A percentile compares a stretch with the other conserved stretches of the same genome.
Conservation (phyloP, 2,329 filamentous ascomycete genomes). For the Exophiala viscosa region DNA sequence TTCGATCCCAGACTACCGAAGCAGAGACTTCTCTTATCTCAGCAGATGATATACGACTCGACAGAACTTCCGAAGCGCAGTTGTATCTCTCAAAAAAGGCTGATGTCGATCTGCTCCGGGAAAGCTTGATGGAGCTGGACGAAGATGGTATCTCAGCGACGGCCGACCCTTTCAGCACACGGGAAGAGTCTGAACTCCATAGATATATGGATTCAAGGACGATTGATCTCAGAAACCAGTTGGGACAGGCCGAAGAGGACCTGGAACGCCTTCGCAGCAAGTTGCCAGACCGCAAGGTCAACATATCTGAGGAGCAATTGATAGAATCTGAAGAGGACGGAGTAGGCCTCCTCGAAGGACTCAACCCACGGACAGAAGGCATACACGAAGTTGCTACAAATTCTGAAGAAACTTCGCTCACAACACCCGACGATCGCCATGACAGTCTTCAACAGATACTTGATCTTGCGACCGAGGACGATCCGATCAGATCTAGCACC, state of each 20-base stretch:
- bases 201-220: conserved; percentile 1
- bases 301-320: conserved; percentile 5
- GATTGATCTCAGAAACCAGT: not conserved
- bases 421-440: not conserved
- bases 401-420: not conserved
- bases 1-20: not conserved
- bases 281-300: conserved; percentile 8
- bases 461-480: not conserved
- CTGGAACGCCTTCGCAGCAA: conserved; percentile 1
- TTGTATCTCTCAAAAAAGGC: conserved; percentile 10
- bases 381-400: not conserved
- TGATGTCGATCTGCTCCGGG: conserved; percentile 9
- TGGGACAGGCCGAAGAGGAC: conserved; percentile 3
- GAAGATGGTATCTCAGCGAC: not conserved
- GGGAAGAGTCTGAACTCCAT: not conserved
- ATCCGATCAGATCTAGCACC: not conserved
- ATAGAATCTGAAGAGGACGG: not conserved
- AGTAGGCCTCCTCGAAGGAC: not conserved
- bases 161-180: not conserved
- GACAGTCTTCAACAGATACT: not conserved
- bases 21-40: conserved; percentile 1
- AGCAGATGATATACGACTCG: conserved; percentile 4
- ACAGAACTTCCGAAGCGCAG: conserved; percentile 5
- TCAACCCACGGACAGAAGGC: not conserved
- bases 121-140: conserved; percentile 1